Evolutionary conservation across 306 rosid species (phyloP).

Genomic region (Gillenia trifoliata): DNA sequence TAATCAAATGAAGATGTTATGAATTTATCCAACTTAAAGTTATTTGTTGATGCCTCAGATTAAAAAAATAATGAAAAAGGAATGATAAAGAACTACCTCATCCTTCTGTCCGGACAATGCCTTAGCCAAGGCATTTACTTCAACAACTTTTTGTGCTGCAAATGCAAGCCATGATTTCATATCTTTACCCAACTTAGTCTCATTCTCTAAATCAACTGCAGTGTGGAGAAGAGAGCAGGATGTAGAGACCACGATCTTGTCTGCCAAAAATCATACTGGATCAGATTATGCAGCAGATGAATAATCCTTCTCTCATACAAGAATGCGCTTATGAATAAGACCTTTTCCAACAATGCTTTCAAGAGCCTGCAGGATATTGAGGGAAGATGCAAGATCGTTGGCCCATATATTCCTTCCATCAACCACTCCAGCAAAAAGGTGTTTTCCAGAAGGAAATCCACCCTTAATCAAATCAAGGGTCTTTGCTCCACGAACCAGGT

Average conservation of each 20-base stretch:
- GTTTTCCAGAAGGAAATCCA: slow-evolving; percentile 68
- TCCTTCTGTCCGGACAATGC: slow-evolving; percentile 64
- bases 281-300: slow-evolving; percentile 1
- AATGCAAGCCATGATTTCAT: slow-evolving; percentile 88
- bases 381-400: slow-evolving; percentile 64
- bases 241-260: slow-evolving; percentile 68
- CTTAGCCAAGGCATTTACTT: slow-evolving; percentile 82
- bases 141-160: slow-evolving; percentile 80
- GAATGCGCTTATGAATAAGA: slow-evolving; percentile 14
- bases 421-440: slow-evolving; percentile 81
- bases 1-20: too few species aligned
- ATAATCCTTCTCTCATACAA: not conserved
- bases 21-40: too few species aligned
- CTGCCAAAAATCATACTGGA: slow-evolving; percentile 26
- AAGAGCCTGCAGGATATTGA: slow-evolving; percentile 45
- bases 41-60: not conserved
- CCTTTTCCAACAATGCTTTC: slow-evolving; percentile 72
- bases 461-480: slow-evolving; percentile 67
- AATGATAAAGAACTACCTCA: slow-evolving; percentile 34
- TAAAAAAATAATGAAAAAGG: not conserved
- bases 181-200: slow-evolving; percentile 68
- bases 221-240: slow-evolving; percentile 94
- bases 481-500: slow-evolving; percentile 76
- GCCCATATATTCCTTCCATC: slow-evolving; percentile 95
- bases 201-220: slow-evolving; percentile 80